Conservation (phyloP, 169 alveolate species). For the Plasmodium coatneyi region DNA sequence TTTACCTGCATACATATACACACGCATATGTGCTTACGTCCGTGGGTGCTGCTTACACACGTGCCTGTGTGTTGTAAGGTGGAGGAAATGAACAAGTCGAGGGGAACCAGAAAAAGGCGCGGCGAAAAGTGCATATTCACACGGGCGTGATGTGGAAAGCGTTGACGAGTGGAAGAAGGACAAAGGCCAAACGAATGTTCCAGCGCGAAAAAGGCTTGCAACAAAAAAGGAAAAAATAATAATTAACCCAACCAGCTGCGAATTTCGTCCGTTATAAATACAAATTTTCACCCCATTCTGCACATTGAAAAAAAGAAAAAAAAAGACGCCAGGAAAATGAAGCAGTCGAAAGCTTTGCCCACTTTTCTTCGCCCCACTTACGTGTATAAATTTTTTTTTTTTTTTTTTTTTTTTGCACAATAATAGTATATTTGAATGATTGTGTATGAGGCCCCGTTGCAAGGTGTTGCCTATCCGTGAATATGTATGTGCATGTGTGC, state of each 20-base stretch:
- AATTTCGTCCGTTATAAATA: background rate
- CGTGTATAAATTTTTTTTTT: background rate
- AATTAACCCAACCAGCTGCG: background rate
- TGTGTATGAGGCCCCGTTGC: background rate
- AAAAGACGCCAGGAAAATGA: conserved; percentile 3
- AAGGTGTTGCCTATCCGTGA: background rate
- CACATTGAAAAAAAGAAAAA: background rate
- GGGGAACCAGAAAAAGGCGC: background rate
- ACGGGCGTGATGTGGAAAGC: background rate
- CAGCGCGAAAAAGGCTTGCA: background rate
- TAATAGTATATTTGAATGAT: background rate
- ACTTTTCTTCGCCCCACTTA: background rate
- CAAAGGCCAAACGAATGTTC: background rate
- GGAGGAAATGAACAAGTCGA: background rate
- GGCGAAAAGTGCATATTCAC: background rate
- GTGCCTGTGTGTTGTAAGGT: background rate
- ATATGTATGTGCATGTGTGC: background rate
- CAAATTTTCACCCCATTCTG: background rate
- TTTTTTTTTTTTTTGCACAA: background rate
- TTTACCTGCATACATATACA: background rate
- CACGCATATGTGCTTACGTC: background rate
- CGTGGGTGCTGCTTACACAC: background rate
- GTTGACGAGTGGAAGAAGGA: background rate
- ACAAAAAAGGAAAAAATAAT: background rate
- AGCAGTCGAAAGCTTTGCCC: background rate